Conservation (phyloP, 1,139 yeast genomes). For the Candida sanyaensis region DNA sequence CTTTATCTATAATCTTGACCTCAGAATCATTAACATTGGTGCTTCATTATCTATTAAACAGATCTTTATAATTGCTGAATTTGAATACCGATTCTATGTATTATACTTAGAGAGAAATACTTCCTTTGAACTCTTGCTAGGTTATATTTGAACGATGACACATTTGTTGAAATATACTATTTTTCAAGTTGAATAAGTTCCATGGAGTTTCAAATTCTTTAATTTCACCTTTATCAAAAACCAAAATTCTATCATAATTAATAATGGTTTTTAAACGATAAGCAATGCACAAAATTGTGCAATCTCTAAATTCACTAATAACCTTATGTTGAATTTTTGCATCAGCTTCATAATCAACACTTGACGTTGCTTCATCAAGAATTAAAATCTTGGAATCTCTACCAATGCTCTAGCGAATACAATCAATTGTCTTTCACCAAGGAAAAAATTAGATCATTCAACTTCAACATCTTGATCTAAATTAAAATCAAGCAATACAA, state of each 20-base stretch:
- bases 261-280: conserved; percentile 42
- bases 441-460: conserved; percentile 41
- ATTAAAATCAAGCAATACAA: conserved; percentile 38
- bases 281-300: conserved; percentile 45
- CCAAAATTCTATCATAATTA: conserved; percentile 38
- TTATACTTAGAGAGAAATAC: not conserved
- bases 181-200: conserved; percentile 21
- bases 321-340: conserved; percentile 38
- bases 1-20: no score
- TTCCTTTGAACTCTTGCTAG: conserved; percentile 22
- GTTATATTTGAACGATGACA: conserved; percentile 56
- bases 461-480: conserved; percentile 39
- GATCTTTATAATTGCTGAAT: no score
- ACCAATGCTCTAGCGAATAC: conserved; percentile 44
- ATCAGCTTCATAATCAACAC: conserved; percentile 47
- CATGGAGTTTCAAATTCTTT: conserved; percentile 60
- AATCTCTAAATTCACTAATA: conserved; percentile 32
- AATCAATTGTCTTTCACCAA: conserved; percentile 44
- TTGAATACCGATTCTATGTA: no score
- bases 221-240: conserved; percentile 53
- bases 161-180: conserved; percentile 51
- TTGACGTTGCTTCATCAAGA: conserved; percentile 45
- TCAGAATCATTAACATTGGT: no score
- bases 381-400: conserved; percentile 38
- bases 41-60: no score